Evolutionary conservation across 2,329 filamentous ascomycete genomes (phyloP).

Genomic region (Diplodia mutila): DNA sequence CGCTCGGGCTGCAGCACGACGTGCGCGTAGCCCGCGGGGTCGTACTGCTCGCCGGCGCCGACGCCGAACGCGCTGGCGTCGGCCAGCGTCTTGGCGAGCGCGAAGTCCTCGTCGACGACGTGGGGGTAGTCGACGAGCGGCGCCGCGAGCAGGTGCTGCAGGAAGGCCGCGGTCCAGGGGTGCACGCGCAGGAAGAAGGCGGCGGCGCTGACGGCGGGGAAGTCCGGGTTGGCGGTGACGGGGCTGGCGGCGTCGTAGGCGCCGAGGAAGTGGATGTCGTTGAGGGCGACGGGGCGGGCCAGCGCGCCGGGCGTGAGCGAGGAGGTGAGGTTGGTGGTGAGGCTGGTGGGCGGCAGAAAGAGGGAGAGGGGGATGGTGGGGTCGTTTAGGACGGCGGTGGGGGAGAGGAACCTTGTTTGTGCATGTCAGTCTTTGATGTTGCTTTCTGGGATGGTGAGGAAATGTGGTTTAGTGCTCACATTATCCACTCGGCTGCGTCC

Average conservation of each 20-base stretch:
- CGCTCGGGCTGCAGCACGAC: slow-evolving; percentile 13
- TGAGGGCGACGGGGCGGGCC: slow-evolving; percentile 24
- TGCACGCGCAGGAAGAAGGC: slow-evolving; percentile 39
- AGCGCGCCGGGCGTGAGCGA: slow-evolving; percentile 37
- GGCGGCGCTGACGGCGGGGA: slow-evolving; percentile 32
- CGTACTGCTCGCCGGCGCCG: background rate
- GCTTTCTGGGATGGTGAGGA: background rate
- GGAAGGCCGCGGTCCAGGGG: slow-evolving; percentile 31
- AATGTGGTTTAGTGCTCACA: slow-evolving; percentile 28
- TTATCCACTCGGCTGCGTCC: slow-evolving; percentile 36
- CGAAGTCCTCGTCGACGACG: slow-evolving; percentile 42
- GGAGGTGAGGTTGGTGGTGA: slow-evolving; percentile 36
- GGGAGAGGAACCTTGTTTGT: slow-evolving; percentile 32
- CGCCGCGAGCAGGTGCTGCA: slow-evolving; percentile 30
- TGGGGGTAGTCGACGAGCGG: slow-evolving; percentile 29
- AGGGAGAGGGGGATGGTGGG: slow-evolving; percentile 35
- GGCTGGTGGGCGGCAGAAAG: slow-evolving; percentile 37
- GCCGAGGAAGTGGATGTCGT: slow-evolving; percentile 34
- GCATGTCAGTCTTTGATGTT: background rate
- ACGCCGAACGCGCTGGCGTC: background rate
- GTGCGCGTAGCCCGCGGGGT: slow-evolving; percentile 7
- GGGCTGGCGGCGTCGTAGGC: slow-evolving; percentile 34
- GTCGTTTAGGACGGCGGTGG: slow-evolving; percentile 37
- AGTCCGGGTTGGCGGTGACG: slow-evolving; percentile 29
- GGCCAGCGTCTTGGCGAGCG: slow-evolving; percentile 44